Base-by-base conservation (phyloP, 2,329 filamentous ascomycete species). In the Aureobasidium sp. region DNA sequence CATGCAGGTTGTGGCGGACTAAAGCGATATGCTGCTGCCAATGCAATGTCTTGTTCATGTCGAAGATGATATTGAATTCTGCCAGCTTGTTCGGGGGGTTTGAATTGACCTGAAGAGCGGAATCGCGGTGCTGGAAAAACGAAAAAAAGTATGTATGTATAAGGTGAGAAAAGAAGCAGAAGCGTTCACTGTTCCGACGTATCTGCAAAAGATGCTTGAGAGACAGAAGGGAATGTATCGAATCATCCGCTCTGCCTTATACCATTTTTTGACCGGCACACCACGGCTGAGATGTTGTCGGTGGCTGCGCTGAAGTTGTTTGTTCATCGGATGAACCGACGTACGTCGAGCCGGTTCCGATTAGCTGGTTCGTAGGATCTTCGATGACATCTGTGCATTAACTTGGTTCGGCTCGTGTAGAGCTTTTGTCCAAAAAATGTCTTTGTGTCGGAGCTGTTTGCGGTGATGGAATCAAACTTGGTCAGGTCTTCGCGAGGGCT, bases 21-120 rank as follows among this genome's bases (percentile, higher is more conserved):
- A 84, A 74, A 10, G 81, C 81, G 51, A 83, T 72, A 9, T 80
- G 77, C 71, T 84, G 81, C 23, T 76, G 81, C 81, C 81, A 84
- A 66, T 82, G 80, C 33, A 84, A 74, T 64, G 76, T 76, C 55
- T 78, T 71, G 65, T 72, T 70, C 65, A 67, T 69, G 36, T 66
- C 58, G 50, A 67, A 54, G 31, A 69, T 66, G 72, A 77, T 76
- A n/a, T 43, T 33, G 54, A 67, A 68, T 31, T 67, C 63, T 38
- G 56, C 63, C 54, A 68, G 50, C 8, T 54, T 64, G 48, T 8
- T 47, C 6, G 11, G 38, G 13, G 7, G 38, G 38, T 40, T 40
- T 16, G 38, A 15, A 16, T 13, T 36, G 33, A 20, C 27, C n/a
- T 45, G 43, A 23, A 23, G 50, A 16, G 31, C 29, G 33, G 31